Evolutionary conservation across 2,329 filamentous ascomycete genomes (phyloP).

Genomic region (Sclerotinia borealis): DNA sequence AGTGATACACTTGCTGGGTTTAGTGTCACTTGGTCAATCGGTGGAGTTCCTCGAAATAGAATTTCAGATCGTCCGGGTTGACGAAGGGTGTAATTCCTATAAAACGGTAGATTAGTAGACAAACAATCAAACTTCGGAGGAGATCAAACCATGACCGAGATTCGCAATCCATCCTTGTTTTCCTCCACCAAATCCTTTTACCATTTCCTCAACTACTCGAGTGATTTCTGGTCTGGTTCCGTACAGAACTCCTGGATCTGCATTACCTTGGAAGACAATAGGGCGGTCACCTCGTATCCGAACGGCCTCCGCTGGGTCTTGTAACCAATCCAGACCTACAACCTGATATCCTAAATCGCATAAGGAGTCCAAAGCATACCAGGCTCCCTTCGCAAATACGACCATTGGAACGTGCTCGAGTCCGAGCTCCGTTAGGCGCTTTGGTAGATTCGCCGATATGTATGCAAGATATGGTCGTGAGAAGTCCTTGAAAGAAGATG

Average conservation of each 20-base stretch:
- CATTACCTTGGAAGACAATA: conserved; percentile 86
- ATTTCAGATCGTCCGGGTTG: conserved; percentile 85
- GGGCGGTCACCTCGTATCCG: conserved; percentile 68
- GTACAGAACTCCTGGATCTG: conserved; percentile 89
- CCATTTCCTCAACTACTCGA: conserved; percentile 76
- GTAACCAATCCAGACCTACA: conserved; percentile 90
- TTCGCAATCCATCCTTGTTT: conserved; percentile 97
- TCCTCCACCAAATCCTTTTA: conserved; percentile 70
- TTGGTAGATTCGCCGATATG: conserved; percentile 76
- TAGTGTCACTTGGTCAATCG: conserved; percentile 43
- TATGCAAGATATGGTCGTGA: conserved; percentile 79
- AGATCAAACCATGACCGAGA: conserved; percentile 79
- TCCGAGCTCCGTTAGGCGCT: conserved; percentile 64
- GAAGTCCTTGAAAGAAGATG: conserved; percentile 75
- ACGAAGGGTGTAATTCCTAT: conserved; percentile 89
- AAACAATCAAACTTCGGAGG: conserved; percentile 7
- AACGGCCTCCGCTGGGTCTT: conserved; percentile 79
- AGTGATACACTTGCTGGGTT: conserved; percentile 14
- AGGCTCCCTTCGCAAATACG: conserved; percentile 95
- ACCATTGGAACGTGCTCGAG: conserved; percentile 88
- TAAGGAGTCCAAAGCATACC: conserved; percentile 84
- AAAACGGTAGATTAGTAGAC: conserved; percentile 18
- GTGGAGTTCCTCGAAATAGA: conserved; percentile 91
- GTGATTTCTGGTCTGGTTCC: conserved; percentile 78
- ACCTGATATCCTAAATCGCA: conserved; percentile 90